Evolutionary conservation across 495 filamentous ascomycete species (phyloP), one percentile per base, ranked within the genome.

Genomic region (Hypomontagnella submonticulosa): DNA sequence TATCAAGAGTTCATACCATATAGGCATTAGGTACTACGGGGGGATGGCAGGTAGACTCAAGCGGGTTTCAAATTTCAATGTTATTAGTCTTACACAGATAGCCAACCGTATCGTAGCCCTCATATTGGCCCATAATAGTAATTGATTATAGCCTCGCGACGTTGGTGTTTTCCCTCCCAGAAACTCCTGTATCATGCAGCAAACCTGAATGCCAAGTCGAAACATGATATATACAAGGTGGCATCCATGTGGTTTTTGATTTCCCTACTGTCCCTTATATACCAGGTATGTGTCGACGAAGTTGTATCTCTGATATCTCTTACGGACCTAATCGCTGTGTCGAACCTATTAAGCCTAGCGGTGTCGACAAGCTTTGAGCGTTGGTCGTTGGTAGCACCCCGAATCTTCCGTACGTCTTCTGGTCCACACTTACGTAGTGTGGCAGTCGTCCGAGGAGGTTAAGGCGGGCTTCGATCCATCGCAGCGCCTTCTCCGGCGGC

Each of bases 331-430:
- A 76, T 57, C 89, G 80, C 71, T 93, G 89, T n/a, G 77, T 77
- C 9, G 80, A 77, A 8, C 85, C 88, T 41, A 87, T 72, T 62
- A 86, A 84, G 46, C 80, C 84, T 77, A 89, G 76, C 0, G 85
- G 80, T n/a, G 83, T 79, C 48, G 75, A 73, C 40, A 73, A 71
- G 46, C 83, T 83, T 12, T 70, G 66, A 2, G 75, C 57, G 42
- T 75, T 78, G 27, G 79, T 81, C 0, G 86, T 86, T 1, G 93
- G 93, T 16, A 97, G 78, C 13, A 97, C 91, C 0, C 93, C 93
- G 71, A 94, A 96, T 46, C 93, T 84, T n/a, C 93, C 93, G 71
- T 92, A 96, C n/a, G 90, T 96, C 84, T 96, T 96, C 73, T 97
- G 93, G 71, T 97, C 93, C 10, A 97, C 86, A 15, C 90, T 93